Base-by-base conservation (phyloP, 2,329 filamentous ascomycete genomes). In the Scopulariopsis brevicaulis region DNA sequence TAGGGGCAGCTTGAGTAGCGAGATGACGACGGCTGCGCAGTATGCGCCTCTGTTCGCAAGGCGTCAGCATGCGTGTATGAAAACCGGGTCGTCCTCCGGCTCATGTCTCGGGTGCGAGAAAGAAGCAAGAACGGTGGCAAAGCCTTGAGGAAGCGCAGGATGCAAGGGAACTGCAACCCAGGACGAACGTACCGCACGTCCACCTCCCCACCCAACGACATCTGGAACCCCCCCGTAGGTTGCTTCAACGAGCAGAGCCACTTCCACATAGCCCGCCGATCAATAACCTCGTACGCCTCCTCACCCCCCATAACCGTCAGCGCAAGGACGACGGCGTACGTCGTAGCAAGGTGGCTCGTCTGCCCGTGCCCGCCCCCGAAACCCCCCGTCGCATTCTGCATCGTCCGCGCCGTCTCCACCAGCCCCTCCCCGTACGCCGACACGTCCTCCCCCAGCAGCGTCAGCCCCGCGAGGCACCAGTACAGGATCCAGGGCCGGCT, bases 341-440 rank as follows among this genome's bases (percentile, higher is more conserved):
- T 90, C 53, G 89, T 87, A 59, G 94, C 94, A 64, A 94, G 81
- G 72, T 99, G 94, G 57, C 90, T 91, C 63, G 83, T 79, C 69
- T 97, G 94, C 32, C 93, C 91, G 70, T 91, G 87, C n/a, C 94
- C 92, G 62, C 93, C 94, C 56, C 91, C 94, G 69, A 96, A 96
- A 2, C 94, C 94, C 55, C 94, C 94, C 18, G 78, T 78, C 24
- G 77, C 70, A 70, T 96, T 95, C 73, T 97, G 94, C 72, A 93
- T 85, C 52, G 89, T 83, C 54, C 78, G 79, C 55, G 94, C 85
- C 7, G 92, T 96, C 60, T 84, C 81, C 55, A 89, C 74, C 59
- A 93, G 82, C 72, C 81, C 78, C 62, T 87, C 75, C 58, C 86
- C 82, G 70, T 90, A 93, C 46, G 83, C 71, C 35, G 72, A 71